Evolutionary conservation across 163 green algal genomes (phyloP), one percentile per base, ranked within the genome.

Genomic region (Chlamydomonas reinhardtii): DNA sequence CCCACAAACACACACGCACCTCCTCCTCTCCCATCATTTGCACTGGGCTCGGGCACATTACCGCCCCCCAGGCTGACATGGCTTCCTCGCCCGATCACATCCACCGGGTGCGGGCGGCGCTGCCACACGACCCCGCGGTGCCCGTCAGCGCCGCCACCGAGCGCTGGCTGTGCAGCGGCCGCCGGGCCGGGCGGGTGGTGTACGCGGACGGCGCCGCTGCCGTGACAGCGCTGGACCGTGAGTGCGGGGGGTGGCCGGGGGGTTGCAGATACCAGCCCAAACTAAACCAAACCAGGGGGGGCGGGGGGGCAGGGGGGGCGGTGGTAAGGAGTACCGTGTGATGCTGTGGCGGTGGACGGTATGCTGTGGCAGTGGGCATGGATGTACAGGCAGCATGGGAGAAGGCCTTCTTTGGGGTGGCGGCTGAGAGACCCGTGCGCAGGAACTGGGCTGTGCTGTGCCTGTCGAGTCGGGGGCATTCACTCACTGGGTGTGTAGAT

Each of bases 121-220:
- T 90, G 34, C 90, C 91, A 8, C 86, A 91, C 56, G 88, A 93
- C 48, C 81, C 91, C 9, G 85, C 87, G 29, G 86, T 94, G 22
- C 84, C 91, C 24, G 90, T 94, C 32, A 90, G 77, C 65, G 91
- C 91, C 27, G 82, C 85, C 19, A 74, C 74, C 25, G 89, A 94
- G 87, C 82, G 84, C 0, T 89, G 88, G 89, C 87, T 94, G 78
- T 89, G 82, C 65, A 61, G 62, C 29, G 66, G 85, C 65, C 68
- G 84, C 32, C 73, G 79, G n/a, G 62, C 54, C 17, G 91, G 80
- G 12, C n/a, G 66, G 37, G 61, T 93, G 20, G 31, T 11, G 16
- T 93, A 92, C 76, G 16, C 37, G 24, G 74, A 84, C 48, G 77
- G 37, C 4, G 65, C 27, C 9, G 43, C 14, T 29, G 66, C 76